A percentile compares a stretch with the other conserved stretches of the same genome.
These are phyloP conservation scores for Herpotrichia juniperi DNA, from an alignment of 2,329 filamentous ascomycete species.

Conservation along the genomic window DNA sequence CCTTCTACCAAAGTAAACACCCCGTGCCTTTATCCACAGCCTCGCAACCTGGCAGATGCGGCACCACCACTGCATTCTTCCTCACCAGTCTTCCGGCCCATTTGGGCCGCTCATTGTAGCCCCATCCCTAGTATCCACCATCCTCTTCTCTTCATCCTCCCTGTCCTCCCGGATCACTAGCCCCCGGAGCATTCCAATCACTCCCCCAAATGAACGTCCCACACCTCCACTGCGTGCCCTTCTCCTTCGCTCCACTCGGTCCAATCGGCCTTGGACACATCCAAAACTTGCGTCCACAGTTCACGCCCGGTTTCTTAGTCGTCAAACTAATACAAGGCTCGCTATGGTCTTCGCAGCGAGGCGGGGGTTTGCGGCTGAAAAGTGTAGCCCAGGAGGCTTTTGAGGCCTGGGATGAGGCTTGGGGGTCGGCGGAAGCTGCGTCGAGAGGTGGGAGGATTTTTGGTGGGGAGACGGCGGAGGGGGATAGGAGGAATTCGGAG, in stretches of 20 bases:
- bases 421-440: conserved; percentile 28
- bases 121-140: too few species aligned
- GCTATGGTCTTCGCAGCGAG: conserved; percentile 80
- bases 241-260: conserved; percentile 84
- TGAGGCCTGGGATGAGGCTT: conserved; percentile 44
- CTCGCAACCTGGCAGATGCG: too few species aligned
- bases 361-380: conserved; percentile 74
- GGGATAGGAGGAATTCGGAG: not conserved
- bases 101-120: too few species aligned
- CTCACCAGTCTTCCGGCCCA: too few species aligned
- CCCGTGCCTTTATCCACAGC: too few species aligned
- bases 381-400: conserved; percentile 88
- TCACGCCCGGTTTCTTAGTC: conserved; percentile 89
- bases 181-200: conserved; percentile 59
- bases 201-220: conserved; percentile 78
- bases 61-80: too few species aligned
- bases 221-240: conserved; percentile 84
- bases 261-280: conserved; percentile 77
- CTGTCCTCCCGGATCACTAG: too few species aligned
- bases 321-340: conserved; percentile 84
- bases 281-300: conserved; percentile 72
- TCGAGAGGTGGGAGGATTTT: conserved; percentile 2
- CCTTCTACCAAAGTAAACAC: too few species aligned
- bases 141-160: not conserved
- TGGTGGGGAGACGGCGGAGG: not conserved